Evolutionary conservation across 345 rosid species (phyloP).

Genomic region (Eutrema yunnanense): DNA sequence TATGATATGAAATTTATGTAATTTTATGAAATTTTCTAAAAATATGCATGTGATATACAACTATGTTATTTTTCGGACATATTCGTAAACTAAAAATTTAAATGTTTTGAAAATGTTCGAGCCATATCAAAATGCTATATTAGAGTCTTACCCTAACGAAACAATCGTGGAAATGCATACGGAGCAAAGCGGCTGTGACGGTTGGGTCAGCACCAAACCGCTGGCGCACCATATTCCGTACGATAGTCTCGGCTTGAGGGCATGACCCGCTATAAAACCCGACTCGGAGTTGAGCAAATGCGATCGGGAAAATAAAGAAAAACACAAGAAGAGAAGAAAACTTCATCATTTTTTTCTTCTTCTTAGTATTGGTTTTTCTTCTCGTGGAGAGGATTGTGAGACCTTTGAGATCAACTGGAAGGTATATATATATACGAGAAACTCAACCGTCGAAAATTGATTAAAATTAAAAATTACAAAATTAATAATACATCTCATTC

Average conservation of each 20-base stretch:
- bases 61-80: background rate
- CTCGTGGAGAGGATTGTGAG: conserved; percentile 3
- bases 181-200: conserved; percentile 64
- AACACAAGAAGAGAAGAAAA: conserved; percentile 24
- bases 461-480: background rate
- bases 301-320: conserved; percentile 28
- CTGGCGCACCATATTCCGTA: conserved; percentile 33
- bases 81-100: background rate
- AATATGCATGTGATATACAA: background rate
- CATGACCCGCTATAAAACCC: conserved; percentile 56
- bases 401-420: background rate
- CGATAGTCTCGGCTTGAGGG: conserved; percentile 59
- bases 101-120: background rate
- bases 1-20: background rate
- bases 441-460: background rate
- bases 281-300: conserved; percentile 40
- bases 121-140: background rate
- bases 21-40: background rate
- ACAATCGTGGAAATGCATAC: conserved; percentile 88
- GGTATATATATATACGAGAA: conserved; percentile 22
- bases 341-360: conserved; percentile 12
- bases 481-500: background rate
- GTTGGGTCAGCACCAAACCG: conserved; percentile 38
- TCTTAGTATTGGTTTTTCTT: background rate
- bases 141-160: conserved; percentile 48